Base-by-base conservation (phyloP, 139 green algal genomes). In the Protoeuglena noctilucae region DNA sequence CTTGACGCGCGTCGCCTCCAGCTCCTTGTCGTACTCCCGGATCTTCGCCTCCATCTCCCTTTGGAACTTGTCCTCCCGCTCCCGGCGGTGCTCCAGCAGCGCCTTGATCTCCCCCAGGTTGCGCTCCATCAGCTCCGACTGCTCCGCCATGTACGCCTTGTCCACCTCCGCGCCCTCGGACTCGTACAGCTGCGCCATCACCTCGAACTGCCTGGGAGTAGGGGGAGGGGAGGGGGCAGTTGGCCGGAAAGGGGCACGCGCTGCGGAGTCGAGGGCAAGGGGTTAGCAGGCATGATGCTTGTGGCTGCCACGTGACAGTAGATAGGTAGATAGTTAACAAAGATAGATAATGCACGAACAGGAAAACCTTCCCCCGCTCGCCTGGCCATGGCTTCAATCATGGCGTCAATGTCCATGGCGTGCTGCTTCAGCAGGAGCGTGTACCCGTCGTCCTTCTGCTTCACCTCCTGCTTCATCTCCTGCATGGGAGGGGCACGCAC, bases 381-480 rank as follows among this genome's bases (percentile, higher is more conserved):
- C 5, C 7, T 40, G 48, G 27, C 24, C 53, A 55, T 58, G 28
- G 25, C 18, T 53, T 69, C 53, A 28, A 85, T 53, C 60, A 86
- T 54, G 18, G 60, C 58, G 62, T 84, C 75, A 1, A 83, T 65
- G 31, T 86, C 72, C 61, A 75, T 70, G 6, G 75, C 73, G 52
- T 81, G 72, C 5, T 57, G 40, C 58, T 81, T 81, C 3, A 88
- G 71, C 22, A 78, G 70, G 64, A 74, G 75, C 0, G 79, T 67
- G 59, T 82, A 89, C 47, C 86, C 80, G 47, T 89, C 78, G 54
- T 89, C 78, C 69, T 85, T 86, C 25, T 60, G 60, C 53, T 82
- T 82, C 3, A 89, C 64, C 59, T 81, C 75, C 4, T 40, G 52
- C 21, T 72, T 71, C 59, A 85, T 76, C 39, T 84, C 71, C 53